These are phyloP conservation scores for Vigna hirtella DNA, from an alignment of 306 rosid genomes.

Conservation along the genomic window DNA sequence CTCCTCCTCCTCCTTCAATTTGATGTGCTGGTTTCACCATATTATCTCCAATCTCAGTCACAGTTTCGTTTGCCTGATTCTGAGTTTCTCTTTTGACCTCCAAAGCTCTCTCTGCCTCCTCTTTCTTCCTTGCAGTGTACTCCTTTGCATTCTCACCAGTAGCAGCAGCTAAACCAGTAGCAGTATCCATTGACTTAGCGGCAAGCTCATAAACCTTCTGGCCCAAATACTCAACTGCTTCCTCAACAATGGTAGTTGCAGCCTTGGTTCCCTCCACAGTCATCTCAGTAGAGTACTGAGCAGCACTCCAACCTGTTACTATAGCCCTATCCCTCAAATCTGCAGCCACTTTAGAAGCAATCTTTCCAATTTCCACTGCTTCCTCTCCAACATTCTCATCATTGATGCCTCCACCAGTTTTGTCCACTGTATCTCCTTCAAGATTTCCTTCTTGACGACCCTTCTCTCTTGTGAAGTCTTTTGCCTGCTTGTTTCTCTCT, in stretches of 20 bases:
- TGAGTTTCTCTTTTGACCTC: conserved; percentile 45
- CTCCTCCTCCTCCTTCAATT: conserved; percentile 38
- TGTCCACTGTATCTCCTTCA: not conserved
- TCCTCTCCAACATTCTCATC: conserved; percentile 17
- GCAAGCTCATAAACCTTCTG: conserved; percentile 61
- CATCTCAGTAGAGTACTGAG: conserved; percentile 56
- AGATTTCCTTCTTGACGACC: conserved; percentile 23
- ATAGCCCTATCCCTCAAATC: conserved; percentile 63
- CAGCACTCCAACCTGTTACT: conserved; percentile 72
- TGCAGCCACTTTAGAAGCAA: conserved; percentile 53
- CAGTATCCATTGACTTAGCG: conserved; percentile 53
- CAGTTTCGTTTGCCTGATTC: conserved; percentile 43
- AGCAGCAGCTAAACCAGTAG: conserved; percentile 57
- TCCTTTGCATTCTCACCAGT: conserved; percentile 73
- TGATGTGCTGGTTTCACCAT: conserved; percentile 40
- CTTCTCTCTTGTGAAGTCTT: conserved; percentile 16
- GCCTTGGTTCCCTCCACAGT: conserved; percentile 67
- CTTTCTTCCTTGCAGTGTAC: conserved; percentile 72
- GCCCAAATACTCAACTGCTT: conserved; percentile 61
- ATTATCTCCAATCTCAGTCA: conserved; percentile 45
- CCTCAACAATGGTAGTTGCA: conserved; percentile 54
- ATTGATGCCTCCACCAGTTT: conserved; percentile 52
- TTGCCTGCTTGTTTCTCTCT: conserved; percentile 44
- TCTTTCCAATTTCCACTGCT: conserved; percentile 53
- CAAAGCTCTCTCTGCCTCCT: conserved; percentile 52